Evolutionary conservation across 225 moss, liverwort and hornwort species (phyloP), one percentile per base, ranked within the genome.

Genomic region (Bryoerythrophyllum caledonicum): DNA sequence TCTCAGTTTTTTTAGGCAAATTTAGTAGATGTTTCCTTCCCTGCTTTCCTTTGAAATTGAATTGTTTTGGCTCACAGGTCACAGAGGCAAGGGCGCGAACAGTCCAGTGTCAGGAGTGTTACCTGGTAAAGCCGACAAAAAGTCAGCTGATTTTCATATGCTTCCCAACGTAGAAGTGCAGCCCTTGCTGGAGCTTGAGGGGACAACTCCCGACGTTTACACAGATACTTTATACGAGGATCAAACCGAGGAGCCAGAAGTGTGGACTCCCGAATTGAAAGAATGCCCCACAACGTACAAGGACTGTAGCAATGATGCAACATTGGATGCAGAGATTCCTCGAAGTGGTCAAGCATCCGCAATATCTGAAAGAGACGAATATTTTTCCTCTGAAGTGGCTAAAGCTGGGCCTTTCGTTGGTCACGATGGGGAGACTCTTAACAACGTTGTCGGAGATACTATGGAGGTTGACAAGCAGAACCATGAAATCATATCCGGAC

Each of bases 101-200:
- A 81, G 49, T 61, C 58, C 83, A 43, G 30, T 49, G 16, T 78
- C 83, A 58, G 88, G 85, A 67, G 63, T 67, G 55, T 44, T 88
- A 52, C 85, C 88, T 74, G 83, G 84, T 65, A 85, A 86, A 79
- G 85, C 88, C 46, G 88, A 88, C 74, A 81, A 86, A 64, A 88
- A 83, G 68, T 85, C 83, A 78, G 88, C 85, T 73, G 88, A 88
- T 86, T 88, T 88, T 74, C 88, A 88, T 77, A 88, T 88, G 82
- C 88, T 88, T 78, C 88, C 85, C 11, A 86, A 73, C 46, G 76
- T 81, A 32, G 88, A 85, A 76, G 70, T 71, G 41, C 64, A 80
- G 46, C 72, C 85, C 48, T 66, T 70, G 78, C 63, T 77, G 63
- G 88, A 88, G 73, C 79, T 81, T 35, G 87, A 87, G 55, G 84